Percentiles rank a stretch among this genome's conserved stretches.
Evolutionary conservation across 768 basidiomycete species (phyloP).

Genomic region (Phlebiopsis flavidoalba): DNA sequence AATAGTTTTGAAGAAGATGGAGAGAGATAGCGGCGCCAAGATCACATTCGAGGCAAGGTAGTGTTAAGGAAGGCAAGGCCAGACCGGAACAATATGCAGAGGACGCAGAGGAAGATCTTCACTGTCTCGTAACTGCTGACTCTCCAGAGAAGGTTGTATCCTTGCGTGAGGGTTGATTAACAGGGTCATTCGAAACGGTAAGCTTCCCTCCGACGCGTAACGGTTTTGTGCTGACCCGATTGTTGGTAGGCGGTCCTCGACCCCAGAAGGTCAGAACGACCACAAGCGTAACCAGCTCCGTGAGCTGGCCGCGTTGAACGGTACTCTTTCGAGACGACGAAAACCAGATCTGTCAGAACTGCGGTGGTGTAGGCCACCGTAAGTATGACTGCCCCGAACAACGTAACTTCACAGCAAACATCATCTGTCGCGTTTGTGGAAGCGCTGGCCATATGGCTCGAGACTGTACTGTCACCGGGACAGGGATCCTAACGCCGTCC

Average conservation of each 20-base stretch:
- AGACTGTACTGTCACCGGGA: constrained; percentile 94
- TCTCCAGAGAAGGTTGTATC: constrained; percentile 84
- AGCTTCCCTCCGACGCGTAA: constrained; percentile 24
- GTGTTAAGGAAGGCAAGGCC: constrained; percentile 98
- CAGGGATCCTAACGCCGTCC: constrained; percentile 74
- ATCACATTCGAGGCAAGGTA: constrained; percentile 97
- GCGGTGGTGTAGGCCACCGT: constrained; percentile 89
- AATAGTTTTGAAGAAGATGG: constrained; percentile 99
- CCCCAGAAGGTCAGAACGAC: constrained; percentile 98
- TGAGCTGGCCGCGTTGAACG: constrained; percentile 95
- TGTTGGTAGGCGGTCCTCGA: constrained; percentile 83
- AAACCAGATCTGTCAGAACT: constrained; percentile 98
- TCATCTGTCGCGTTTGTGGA: constrained; percentile 98
- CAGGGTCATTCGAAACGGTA: constrained; percentile 95
- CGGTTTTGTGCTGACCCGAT: constrained; percentile 4
- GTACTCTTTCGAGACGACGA: constrained; percentile 99
- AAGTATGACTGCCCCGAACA: constrained; percentile 99
- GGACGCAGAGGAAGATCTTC: constrained; percentile 97
- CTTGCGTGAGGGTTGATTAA: constrained; percentile 97
- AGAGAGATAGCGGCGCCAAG: constrained; percentile 95
- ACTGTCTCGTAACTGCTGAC: constrained; percentile 94
- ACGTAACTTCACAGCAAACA: constrained; percentile 97
- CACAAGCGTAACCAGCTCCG: constrained; percentile 99
- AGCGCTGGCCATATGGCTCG: constrained; percentile 99
- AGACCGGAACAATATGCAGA: constrained; percentile 91